phyloP scores from a whole-genome alignment of 495 filamentous ascomycete genomes.

The Collariella sp. region DNA sequence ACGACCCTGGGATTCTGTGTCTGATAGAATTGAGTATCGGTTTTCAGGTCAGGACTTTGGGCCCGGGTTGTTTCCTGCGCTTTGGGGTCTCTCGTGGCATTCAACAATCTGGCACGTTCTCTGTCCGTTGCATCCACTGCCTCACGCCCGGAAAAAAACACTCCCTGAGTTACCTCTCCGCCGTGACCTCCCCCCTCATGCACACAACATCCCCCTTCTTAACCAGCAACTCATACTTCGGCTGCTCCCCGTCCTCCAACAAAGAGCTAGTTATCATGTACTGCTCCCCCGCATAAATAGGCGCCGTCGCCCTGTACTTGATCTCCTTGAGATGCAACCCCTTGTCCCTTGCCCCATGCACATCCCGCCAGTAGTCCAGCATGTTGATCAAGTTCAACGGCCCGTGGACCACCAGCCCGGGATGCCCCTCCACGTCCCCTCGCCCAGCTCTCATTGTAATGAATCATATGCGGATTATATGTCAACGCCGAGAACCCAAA shows the following conservation, averaged over 20 bases:
- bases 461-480: conserved; percentile 66
- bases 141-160: too few relatives aligned
- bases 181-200: conserved; percentile 2
- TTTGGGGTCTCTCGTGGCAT: too few relatives aligned
- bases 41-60: too few relatives aligned
- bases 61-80: too few relatives aligned
- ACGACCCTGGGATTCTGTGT: too few relatives aligned
- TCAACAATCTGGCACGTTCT: too few relatives aligned
- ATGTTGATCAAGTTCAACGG: conserved; percentile 57
- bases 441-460: conserved; percentile 55
- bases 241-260: background rate
- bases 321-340: conserved; percentile 26
- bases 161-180: too few relatives aligned
- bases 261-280: background rate
- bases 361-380: conserved; percentile 56
- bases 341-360: conserved; percentile 8
- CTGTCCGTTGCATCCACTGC: too few relatives aligned
- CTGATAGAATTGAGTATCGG: too few relatives aligned
- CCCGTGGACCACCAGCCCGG: conserved; percentile 53
- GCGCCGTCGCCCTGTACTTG: conserved; percentile 49
- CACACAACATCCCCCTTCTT: background rate
- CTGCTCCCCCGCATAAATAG: conserved; percentile 51
- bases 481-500: conserved; percentile 68
- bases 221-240: background rate
- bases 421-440: conserved; percentile 51